Conservation (phyloP, 805 yeast species). For the Brettanomyces sp. region DNA sequence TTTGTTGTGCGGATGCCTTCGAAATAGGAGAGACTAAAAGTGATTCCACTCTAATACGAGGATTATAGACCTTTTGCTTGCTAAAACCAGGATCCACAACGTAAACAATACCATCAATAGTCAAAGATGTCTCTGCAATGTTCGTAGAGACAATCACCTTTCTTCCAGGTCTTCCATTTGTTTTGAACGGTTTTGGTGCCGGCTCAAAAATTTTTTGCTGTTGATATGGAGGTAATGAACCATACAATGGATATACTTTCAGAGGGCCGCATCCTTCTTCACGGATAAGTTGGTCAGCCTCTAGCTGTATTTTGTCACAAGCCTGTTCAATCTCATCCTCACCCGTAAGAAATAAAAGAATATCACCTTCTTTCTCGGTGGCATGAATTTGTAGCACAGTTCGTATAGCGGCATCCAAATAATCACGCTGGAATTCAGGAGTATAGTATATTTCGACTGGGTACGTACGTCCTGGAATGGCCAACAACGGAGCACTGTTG, state of each 20-base stretch:
- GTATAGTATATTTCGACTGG: slow-evolving; percentile 97
- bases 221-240: slow-evolving; percentile 92
- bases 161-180: slow-evolving; percentile 87
- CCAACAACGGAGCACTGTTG: slow-evolving; percentile 83
- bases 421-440: slow-evolving; percentile 92
- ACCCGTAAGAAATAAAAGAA: slow-evolving; percentile 81
- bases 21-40: slow-evolving; percentile 83
- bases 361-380: slow-evolving; percentile 90
- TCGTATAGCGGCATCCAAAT: slow-evolving; percentile 87
- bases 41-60: slow-evolving; percentile 82
- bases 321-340: slow-evolving; percentile 98
- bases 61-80: slow-evolving; percentile 83
- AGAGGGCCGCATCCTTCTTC: slow-evolving; percentile 89
- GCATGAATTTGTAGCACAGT: slow-evolving; percentile 96
- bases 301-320: slow-evolving; percentile 76
- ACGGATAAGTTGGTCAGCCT: slow-evolving; percentile 79
- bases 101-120: slow-evolving; percentile 90
- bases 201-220: slow-evolving; percentile 91
- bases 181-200: slow-evolving; percentile 67
- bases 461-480: slow-evolving; percentile 96
- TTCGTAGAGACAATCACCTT: slow-evolving; percentile 88
- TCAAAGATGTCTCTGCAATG: slow-evolving; percentile 94
- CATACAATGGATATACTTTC: slow-evolving; percentile 86
- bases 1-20: slow-evolving; percentile 89
- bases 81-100: slow-evolving; percentile 95